Evolutionary conservation across 805 yeast genomes (phyloP).

Genomic region (Candida cerambycidarum): DNA sequence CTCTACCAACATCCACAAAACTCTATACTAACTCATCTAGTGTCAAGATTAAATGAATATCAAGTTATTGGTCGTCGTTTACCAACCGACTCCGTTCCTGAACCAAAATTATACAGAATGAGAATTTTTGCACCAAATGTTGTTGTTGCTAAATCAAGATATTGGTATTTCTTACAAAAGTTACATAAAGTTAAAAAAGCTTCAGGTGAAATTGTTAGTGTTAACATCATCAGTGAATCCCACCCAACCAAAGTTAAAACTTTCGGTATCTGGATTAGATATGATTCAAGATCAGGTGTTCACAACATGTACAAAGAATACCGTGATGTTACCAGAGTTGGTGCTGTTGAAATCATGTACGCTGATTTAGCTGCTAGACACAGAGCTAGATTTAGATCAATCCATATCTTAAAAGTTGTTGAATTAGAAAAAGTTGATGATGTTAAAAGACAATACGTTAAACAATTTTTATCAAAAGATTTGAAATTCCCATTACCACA

Average conservation of each 20-base stretch:
- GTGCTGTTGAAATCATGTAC: slow-evolving; percentile 98
- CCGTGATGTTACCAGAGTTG: slow-evolving; percentile 99
- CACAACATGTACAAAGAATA: slow-evolving; percentile 99
- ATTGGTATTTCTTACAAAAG: slow-evolving; percentile 99
- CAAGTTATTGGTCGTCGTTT: slow-evolving; percentile 99
- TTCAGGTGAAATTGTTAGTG: slow-evolving; percentile 97
- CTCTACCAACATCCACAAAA: background rate
- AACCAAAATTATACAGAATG: slow-evolving; percentile 99
- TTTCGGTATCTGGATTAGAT: slow-evolving; percentile 99
- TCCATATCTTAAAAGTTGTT: slow-evolving; percentile 99
- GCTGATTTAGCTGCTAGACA: slow-evolving; percentile 99
- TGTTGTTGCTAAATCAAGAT: slow-evolving; percentile 99
- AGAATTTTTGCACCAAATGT: slow-evolving; percentile 98
- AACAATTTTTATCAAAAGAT: slow-evolving; percentile 92
- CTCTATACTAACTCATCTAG: slow-evolving; percentile 26
- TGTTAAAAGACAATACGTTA: slow-evolving; percentile 98
- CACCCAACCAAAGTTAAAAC: slow-evolving; percentile 99
- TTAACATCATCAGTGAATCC: slow-evolving; percentile 88
- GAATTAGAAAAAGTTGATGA: slow-evolving; percentile 97
- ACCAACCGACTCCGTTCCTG: slow-evolving; percentile 98
- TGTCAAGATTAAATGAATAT: slow-evolving; percentile 98
- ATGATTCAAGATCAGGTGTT: slow-evolving; percentile 99
- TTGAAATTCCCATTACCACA: slow-evolving; percentile 99
- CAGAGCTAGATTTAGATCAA: slow-evolving; percentile 99
- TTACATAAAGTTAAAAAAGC: slow-evolving; percentile 99